A percentile compares a stretch with the other conserved stretches of the same genome.
Evolutionary conservation across 2,329 filamentous ascomycete genomes (phyloP).

Genomic region (Beauveria rudraprayagi): DNA sequence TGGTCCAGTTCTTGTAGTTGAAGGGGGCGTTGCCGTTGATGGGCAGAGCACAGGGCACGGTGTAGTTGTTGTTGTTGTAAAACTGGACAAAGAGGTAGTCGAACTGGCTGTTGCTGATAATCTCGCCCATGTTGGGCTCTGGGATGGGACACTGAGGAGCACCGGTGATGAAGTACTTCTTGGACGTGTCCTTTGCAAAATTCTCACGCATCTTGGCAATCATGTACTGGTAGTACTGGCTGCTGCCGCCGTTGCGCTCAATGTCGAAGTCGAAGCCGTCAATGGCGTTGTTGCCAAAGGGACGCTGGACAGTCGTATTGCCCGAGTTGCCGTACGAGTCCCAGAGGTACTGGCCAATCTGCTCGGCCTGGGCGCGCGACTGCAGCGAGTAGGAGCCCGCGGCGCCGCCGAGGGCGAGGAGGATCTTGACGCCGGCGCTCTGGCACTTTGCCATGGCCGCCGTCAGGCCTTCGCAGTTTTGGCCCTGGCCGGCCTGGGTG

Average conservation of each 20-base stretch:
- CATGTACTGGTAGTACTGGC: conserved; percentile 16
- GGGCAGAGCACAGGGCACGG: conserved; percentile 16
- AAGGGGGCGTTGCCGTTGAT: conserved; percentile 14
- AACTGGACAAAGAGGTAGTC: conserved; percentile 39
- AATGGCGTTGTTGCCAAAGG: conserved; percentile 15
- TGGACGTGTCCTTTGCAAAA: conserved; percentile 13
- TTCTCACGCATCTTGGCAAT: conserved; percentile 17
- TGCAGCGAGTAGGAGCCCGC: conserved; percentile 15
- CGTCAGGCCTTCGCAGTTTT: conserved; percentile 18
- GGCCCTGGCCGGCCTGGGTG: conserved; percentile 22
- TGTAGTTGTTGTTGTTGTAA: conserved; percentile 38
- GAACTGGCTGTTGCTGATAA: conserved; percentile 30
- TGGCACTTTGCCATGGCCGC: conserved; percentile 18
- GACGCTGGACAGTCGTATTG: conserved; percentile 12
- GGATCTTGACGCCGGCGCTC: conserved; percentile 16
- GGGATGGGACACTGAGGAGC: conserved; percentile 36
- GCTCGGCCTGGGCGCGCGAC: conserved; percentile 16
- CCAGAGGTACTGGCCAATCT: conserved; percentile 18
- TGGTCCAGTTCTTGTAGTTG: conserved; percentile 20
- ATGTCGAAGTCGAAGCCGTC: conserved; percentile 20
- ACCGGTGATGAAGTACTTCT: conserved; percentile 35
- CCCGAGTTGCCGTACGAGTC: conserved; percentile 16
- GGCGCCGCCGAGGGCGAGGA: conserved; percentile 13
- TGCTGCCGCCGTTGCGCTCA: conserved; percentile 16
- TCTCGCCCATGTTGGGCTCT: conserved; percentile 31